A percentile compares a stretch with the other conserved stretches of the same genome.
Evolutionary conservation across 225 moss, liverwort and hornwort genomes (phyloP).

Genomic region (Bryoerythrophyllum caledonicum): DNA sequence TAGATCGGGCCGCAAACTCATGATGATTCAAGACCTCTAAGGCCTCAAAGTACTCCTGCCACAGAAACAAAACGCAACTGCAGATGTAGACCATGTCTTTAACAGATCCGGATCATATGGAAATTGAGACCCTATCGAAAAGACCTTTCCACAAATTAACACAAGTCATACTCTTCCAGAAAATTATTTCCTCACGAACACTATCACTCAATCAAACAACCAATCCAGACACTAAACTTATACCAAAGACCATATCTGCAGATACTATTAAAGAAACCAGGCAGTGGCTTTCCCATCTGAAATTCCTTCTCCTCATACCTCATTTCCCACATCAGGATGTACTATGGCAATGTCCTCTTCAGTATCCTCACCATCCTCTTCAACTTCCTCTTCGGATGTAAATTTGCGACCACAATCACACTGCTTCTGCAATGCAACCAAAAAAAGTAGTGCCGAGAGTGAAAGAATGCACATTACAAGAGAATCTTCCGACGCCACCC

Average conservation of each 20-base stretch:
- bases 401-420: slow-evolving; percentile 51
- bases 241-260: background rate
- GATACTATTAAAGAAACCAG: background rate
- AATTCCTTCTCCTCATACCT: slow-evolving; percentile 46
- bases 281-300: background rate
- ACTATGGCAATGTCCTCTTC: slow-evolving; percentile 90
- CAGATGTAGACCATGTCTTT: background rate
- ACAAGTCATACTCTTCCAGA: slow-evolving; percentile 2
- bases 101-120: background rate
- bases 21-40: slow-evolving; percentile 96
- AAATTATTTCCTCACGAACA: slow-evolving; percentile 8
- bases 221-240: background rate
- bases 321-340: slow-evolving; percentile 80
- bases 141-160: background rate
- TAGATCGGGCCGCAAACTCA: slow-evolving; percentile 84
- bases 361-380: slow-evolving; percentile 82
- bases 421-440: slow-evolving; percentile 47
- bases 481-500: background rate
- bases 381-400: slow-evolving; percentile 69
- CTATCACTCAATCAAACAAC: background rate
- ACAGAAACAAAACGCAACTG: slow-evolving; percentile 8
- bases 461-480: background rate
- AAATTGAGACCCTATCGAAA: background rate
- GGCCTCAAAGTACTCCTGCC: slow-evolving; percentile 97
- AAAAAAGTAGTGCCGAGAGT: slow-evolving; percentile 6